Conservation (phyloP, 768 basidiomycete species). For the Lactarius hatsudake region DNA sequence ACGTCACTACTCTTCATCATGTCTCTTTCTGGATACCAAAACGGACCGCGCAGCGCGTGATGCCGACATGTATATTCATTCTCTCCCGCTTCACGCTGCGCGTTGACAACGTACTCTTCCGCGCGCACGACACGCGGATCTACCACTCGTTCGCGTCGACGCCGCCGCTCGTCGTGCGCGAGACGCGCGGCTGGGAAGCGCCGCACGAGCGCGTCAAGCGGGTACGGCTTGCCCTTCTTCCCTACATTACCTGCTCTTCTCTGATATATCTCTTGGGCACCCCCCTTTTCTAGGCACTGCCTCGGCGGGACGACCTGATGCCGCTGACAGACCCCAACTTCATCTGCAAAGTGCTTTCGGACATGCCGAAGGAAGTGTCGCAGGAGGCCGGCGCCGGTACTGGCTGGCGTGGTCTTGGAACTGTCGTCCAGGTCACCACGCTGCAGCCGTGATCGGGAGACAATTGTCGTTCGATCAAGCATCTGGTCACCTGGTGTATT, state of each 20-base stretch:
- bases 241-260: neutral
- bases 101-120: constrained; percentile 93
- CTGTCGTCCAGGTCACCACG: constrained; percentile 52
- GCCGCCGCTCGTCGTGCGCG: constrained; percentile 67
- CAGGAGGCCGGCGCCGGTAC: constrained; percentile 69
- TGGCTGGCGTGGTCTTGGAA: constrained; percentile 81
- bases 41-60: constrained; percentile 68
- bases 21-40: neutral
- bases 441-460: constrained; percentile 29
- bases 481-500: neutral
- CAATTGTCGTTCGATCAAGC: neutral
- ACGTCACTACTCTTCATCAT: constrained; percentile 35
- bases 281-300: constrained; percentile 49
- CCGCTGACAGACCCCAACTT: constrained; percentile 86
- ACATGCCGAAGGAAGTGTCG: constrained; percentile 55
- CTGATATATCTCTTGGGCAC: neutral
- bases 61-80: constrained; percentile 93
- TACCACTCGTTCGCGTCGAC: constrained; percentile 76
- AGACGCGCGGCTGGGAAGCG: constrained; percentile 88
- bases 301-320: constrained; percentile 74
- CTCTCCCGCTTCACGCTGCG: constrained; percentile 88
- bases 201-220: constrained; percentile 76
- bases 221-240: constrained; percentile 42
- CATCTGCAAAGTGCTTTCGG: constrained; percentile 68
- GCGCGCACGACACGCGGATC: constrained; percentile 82